phyloP scores from a whole-genome alignment of 2,329 filamentous ascomycete genomes.

The Diplodia scrobiculata region DNA sequence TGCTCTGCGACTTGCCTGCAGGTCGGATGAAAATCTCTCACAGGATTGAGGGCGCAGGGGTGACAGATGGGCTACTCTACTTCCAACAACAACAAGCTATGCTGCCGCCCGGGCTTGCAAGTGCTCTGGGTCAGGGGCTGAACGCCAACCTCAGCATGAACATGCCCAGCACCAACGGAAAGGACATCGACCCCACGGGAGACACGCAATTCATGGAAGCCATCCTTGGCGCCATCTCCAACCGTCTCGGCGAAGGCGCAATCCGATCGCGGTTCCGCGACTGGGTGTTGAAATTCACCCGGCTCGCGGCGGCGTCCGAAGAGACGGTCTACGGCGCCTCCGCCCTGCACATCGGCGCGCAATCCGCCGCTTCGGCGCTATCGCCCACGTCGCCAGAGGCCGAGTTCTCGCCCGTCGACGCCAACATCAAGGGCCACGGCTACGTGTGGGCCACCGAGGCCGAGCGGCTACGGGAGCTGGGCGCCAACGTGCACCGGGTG shows the following conservation, averaged over 20 bases:
- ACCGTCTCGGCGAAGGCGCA: conserved; percentile 81
- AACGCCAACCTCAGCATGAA: conserved; percentile 41
- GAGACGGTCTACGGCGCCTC: conserved; percentile 93
- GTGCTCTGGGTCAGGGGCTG: conserved; percentile 35
- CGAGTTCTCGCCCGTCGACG: conserved; percentile 35
- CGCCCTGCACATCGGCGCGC: conserved; percentile 77
- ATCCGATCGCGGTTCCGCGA: conserved; percentile 90
- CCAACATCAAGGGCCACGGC: conserved; percentile 74
- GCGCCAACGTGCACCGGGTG: conserved; percentile 87
- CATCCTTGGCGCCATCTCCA: conserved; percentile 78
- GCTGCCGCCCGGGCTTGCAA: conserved; percentile 31
- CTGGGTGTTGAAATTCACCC: conserved; percentile 92
- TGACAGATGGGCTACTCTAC: conserved; percentile 81
- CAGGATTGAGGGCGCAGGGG: conserved; percentile 75
- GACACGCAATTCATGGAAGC: conserved; percentile 88
- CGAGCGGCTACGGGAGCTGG: conserved; percentile 79
- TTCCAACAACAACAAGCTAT: conserved; percentile 71
- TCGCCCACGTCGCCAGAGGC: conserved; percentile 25
- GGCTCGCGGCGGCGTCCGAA: conserved; percentile 90
- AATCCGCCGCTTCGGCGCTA: conserved; percentile 52
- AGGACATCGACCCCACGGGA: conserved; percentile 69
- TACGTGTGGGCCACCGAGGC: conserved; percentile 91
- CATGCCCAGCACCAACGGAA: conserved; percentile 38
- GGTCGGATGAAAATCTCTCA: conserved; percentile 93
- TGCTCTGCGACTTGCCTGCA: conserved; percentile 88